These are phyloP conservation scores for Funneliformis mosseae DNA, from an alignment of 192 early-diverging fungal genomes.

Conservation along the genomic window DNA sequence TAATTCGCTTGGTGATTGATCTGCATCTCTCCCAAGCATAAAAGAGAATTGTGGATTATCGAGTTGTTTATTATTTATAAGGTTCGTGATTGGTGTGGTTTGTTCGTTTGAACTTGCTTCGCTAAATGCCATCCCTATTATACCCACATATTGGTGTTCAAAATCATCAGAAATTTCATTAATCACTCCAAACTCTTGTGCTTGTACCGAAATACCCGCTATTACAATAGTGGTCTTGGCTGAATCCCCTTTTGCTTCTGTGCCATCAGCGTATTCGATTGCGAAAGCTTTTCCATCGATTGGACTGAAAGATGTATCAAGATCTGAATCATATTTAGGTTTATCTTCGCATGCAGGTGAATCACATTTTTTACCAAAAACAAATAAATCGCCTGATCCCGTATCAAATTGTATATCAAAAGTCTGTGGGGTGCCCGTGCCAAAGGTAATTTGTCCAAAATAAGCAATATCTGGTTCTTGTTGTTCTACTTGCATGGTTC, in stretches of 20 bases:
- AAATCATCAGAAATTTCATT: neutral
- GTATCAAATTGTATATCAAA: constrained; percentile 1
- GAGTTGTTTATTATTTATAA: neutral
- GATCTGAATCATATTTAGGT: neutral
- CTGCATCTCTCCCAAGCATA: neutral
- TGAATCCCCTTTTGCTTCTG: neutral
- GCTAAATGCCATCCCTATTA: neutral
- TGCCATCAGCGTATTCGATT: neutral
- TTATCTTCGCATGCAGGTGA: neutral
- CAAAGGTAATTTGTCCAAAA: neutral
- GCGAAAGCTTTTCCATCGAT: neutral
- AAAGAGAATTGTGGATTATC: neutral
- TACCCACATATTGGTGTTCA: neutral
- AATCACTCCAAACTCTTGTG: neutral
- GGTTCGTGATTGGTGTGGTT: neutral
- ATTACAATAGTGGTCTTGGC: neutral
- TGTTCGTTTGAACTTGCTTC: neutral
- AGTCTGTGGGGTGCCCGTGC: neutral
- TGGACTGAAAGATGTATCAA: neutral
- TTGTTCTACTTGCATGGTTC: neutral
- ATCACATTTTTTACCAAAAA: neutral
- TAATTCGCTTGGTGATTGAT: neutral
- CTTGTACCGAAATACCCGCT: neutral
- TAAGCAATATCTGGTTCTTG: neutral
- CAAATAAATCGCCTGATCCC: neutral